Conservation (phyloP, 2,329 filamentous ascomycete genomes). For the Cadophora gregata region DNA sequence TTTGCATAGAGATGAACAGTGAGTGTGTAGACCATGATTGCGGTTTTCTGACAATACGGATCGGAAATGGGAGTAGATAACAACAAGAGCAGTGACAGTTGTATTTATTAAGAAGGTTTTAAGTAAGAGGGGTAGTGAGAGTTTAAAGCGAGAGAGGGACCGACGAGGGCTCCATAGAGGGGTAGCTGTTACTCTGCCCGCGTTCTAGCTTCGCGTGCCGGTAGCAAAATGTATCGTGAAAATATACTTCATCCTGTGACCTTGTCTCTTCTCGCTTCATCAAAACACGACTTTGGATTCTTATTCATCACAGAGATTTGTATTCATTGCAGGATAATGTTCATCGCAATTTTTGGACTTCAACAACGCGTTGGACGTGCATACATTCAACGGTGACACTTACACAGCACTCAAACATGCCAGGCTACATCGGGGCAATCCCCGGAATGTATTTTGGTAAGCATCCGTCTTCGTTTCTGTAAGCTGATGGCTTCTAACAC, state of each 20-base stretch:
- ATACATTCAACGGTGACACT: neutral
- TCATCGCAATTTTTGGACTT: neutral
- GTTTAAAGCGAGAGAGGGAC: conserved; percentile 17
- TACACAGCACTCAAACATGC: conserved; percentile 4
- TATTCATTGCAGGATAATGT: neutral
- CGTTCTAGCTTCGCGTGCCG: conserved; percentile 5
- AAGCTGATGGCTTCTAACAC: conserved; percentile 13
- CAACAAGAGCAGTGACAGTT: neutral
- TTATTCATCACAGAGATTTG: neutral
- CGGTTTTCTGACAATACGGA: neutral
- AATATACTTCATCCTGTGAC: conserved; percentile 5
- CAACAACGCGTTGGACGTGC: neutral
- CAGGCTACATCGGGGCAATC: conserved; percentile 44
- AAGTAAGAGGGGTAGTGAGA: neutral
- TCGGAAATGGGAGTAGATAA: neutral
- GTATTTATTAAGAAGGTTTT: neutral
- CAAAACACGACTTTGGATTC: neutral
- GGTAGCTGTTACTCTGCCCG: conserved; percentile 1
- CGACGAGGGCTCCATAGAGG: conserved; percentile 19
- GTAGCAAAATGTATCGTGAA: conserved; percentile 18
- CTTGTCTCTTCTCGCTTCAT: neutral
- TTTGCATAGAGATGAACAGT: conserved; percentile 75
- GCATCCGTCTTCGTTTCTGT: neutral
- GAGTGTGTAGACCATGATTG: conserved; percentile 70
- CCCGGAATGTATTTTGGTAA: conserved; percentile 63